Base-by-base conservation (phyloP, 441 rosid genomes). In the Capsella rubella region DNA sequence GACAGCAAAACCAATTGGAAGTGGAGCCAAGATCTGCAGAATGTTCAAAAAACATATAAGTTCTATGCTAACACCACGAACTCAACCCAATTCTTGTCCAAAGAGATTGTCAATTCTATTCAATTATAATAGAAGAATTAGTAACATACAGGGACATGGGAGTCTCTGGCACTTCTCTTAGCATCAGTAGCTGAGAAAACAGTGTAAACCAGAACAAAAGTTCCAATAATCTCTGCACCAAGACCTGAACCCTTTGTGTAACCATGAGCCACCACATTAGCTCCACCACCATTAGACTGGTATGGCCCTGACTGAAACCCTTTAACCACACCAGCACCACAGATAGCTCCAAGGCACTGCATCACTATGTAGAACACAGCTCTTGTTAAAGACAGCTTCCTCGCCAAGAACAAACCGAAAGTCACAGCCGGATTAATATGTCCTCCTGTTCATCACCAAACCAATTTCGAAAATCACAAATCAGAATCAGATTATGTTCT, bases 1-100 rank as follows among this genome's bases (percentile, higher is more conserved):
- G 59, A 92, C 97, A 5, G 97, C 96, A 57, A 92, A 85, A 21
- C 97, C 96, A 58, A 92, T 92, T 6, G 97, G 97, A 42, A 91
- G 95, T 13, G 97, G 97, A 64, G 97, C 97, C 90, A 91, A 81
- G 47, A 91, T 81, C 95, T 91, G 83, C 80, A 62, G 6, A 10
- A 28, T 0, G 49, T 29, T 12, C 1, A 6, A 2, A 11, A 25
- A 8, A 52, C 46, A 75, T 8, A 32, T 61, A 3, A 43, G 13
- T 13, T 37, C 27, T 21, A 9, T 39, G 29, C 45, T 15, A 52
- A 42, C 34, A 59, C 3, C 4, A 42, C 60, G 18, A 67, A 47
- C 27, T 34, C 40, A 49, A 37, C 7, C 9, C 11, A 73, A 7
- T 16, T 32, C 25, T 21, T 21, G 0, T 21, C 25, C 25, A 0